These are phyloP conservation scores for Cadophora gregata DNA, from an alignment of 2,329 filamentous ascomycete genomes.

Conservation along the genomic window DNA sequence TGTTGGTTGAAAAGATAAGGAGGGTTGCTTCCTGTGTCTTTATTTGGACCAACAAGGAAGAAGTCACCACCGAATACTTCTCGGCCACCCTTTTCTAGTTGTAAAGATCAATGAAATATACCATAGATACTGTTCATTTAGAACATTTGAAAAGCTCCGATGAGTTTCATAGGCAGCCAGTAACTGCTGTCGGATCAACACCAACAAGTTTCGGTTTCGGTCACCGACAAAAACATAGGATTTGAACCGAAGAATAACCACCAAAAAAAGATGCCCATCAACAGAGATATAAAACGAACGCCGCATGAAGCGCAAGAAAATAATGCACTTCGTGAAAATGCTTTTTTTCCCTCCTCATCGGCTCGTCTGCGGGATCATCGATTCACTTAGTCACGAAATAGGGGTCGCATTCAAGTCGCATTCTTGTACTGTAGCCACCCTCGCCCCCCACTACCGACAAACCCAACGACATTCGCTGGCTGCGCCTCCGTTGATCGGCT, in stretches of 20 bases:
- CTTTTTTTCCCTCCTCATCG: not conserved
- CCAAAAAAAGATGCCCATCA: not conserved
- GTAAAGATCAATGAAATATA: not conserved
- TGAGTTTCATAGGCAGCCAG: not conserved
- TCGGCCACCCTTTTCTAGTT: not conserved
- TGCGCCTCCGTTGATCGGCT: conserved; percentile 16
- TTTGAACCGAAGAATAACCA: not conserved
- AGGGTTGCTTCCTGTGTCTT: conserved; percentile 4
- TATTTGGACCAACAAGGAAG: not conserved
- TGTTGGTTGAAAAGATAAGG: conserved; percentile 9
- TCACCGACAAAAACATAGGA: not conserved
- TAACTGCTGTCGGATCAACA: not conserved
- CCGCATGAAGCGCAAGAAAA: not conserved
- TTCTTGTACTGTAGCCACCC: not conserved
- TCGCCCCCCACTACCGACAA: conserved; percentile 9
- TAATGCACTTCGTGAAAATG: not conserved
- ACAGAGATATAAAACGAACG: not conserved
- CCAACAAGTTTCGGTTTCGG: not conserved
- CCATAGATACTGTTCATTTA: not conserved
- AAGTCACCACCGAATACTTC: not conserved
- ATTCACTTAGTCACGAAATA: conserved; percentile 18
- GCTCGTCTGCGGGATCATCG: conserved; percentile 2
- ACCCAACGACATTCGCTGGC: conserved; percentile 10
- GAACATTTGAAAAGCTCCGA: not conserved
- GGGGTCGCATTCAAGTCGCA: conserved; percentile 1